phyloP scores from a whole-genome alignment of 2,329 filamentous ascomycete genomes.

The Gnomoniopsis sp. region DNA sequence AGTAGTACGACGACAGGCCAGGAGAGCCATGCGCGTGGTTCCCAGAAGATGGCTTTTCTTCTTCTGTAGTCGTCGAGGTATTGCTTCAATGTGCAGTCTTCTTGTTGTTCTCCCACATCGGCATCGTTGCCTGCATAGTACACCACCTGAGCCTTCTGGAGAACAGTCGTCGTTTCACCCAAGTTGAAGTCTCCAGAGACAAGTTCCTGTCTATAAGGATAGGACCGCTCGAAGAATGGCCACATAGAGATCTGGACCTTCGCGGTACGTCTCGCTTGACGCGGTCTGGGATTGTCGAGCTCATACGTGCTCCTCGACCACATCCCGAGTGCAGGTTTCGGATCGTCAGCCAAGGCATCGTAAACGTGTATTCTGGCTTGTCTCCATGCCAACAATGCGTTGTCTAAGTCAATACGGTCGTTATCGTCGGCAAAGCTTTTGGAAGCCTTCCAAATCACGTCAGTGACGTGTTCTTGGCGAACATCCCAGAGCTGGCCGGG shows the following conservation, averaged over 20 bases:
- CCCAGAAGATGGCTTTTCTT: background rate
- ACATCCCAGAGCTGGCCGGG: slow-evolving; percentile 26
- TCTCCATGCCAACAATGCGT: background rate
- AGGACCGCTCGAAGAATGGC: slow-evolving; percentile 28
- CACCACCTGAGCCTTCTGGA: slow-evolving; percentile 25
- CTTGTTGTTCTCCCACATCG: slow-evolving; percentile 5
- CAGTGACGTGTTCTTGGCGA: slow-evolving; percentile 23
- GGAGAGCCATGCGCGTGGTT: background rate
- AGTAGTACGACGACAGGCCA: background rate
- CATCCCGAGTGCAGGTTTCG: background rate
- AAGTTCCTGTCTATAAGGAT: slow-evolving; percentile 14
- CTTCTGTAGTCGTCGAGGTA: background rate
- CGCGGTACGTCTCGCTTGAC: slow-evolving; percentile 17
- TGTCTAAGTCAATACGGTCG: background rate
- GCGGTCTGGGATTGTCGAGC: background rate
- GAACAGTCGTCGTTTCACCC: slow-evolving; percentile 21
- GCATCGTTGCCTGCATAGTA: slow-evolving; percentile 28
- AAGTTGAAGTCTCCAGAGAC: slow-evolving; percentile 14
- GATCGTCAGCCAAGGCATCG: background rate
- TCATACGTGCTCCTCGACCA: background rate
- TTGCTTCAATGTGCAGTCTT: slow-evolving; percentile 11
- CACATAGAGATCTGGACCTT: slow-evolving; percentile 31
- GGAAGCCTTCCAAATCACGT: slow-evolving; percentile 21
- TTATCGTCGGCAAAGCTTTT: background rate
- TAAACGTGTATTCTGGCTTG: background rate